phyloP scores from a whole-genome alignment of 139 green algal species.

The Tetradesmus obliquus region DNA sequence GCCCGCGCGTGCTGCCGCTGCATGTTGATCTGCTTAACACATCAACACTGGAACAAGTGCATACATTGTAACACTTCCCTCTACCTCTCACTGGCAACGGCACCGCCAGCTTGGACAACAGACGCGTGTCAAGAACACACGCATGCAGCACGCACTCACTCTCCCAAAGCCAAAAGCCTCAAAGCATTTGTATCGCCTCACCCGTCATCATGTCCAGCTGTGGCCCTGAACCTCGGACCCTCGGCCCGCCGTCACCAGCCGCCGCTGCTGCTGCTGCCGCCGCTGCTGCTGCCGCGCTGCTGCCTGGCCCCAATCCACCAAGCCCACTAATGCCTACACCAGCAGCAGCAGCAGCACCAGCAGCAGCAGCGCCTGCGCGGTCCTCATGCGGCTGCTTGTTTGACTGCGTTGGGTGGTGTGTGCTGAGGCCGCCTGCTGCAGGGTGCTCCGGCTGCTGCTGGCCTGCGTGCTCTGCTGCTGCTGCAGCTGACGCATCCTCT shows the following conservation, averaged over 20 bases:
- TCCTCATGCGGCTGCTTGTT: constrained; percentile 16
- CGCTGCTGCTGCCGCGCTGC: background rate
- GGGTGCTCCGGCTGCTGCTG: constrained; percentile 23
- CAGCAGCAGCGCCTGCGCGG: constrained; percentile 12
- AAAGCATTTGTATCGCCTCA: background rate
- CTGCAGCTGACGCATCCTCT: background rate
- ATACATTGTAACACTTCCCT: no score
- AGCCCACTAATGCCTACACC: background rate
- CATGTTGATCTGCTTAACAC: background rate
- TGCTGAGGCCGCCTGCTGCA: background rate
- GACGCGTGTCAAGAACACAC: no score
- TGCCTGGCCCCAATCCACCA: background rate
- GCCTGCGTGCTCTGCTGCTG: constrained; percentile 30
- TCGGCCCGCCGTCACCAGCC: background rate
- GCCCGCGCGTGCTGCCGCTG: background rate
- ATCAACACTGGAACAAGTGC: no score
- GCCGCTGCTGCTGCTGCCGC: constrained; percentile 13
- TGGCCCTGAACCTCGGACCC: constrained; percentile 20
- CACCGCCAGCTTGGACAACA: no score
- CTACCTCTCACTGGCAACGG: no score
- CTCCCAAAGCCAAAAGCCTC: background rate
- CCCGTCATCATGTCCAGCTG: constrained; percentile 47
- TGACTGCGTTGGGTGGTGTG: constrained; percentile 1
- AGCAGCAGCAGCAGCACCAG: background rate
- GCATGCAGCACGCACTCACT: background rate